These are phyloP conservation scores for Aspergillus sp. DNA, from an alignment of 2,329 filamentous ascomycete genomes.

Conservation along the genomic window DNA sequence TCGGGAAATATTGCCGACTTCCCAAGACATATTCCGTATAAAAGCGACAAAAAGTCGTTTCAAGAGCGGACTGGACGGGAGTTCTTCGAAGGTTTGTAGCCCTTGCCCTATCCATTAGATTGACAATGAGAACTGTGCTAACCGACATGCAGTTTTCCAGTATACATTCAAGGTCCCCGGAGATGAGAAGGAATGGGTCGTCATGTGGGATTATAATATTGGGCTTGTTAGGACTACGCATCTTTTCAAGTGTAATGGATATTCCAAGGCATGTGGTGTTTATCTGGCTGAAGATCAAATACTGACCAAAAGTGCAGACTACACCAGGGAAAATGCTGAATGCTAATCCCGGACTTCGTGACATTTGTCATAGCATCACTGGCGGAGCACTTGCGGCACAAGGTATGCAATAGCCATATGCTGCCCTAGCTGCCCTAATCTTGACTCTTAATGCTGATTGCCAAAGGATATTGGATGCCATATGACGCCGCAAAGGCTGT, in stretches of 20 bases:
- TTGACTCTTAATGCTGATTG: not conserved
- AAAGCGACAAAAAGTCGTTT: slow-evolving; percentile 87
- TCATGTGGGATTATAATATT: slow-evolving; percentile 97
- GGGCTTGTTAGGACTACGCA: slow-evolving; percentile 89
- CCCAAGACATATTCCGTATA: slow-evolving; percentile 79
- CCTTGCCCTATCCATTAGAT: not conserved
- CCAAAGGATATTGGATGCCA: slow-evolving; percentile 89
- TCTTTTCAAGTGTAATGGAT: slow-evolving; percentile 84
- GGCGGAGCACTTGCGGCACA: slow-evolving; percentile 84
- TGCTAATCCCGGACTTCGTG: slow-evolving; percentile 69
- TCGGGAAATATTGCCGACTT: slow-evolving; percentile 52
- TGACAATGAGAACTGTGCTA: not conserved
- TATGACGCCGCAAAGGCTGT: slow-evolving; percentile 77
- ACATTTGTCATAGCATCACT: slow-evolving; percentile 92
- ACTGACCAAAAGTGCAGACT: slow-evolving; percentile 50
- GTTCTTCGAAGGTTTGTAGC: slow-evolving; percentile 67
- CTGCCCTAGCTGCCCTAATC: too few species aligned
- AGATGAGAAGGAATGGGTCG: slow-evolving; percentile 58
- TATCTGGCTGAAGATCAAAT: not conserved
- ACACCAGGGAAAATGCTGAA: slow-evolving; percentile 75
- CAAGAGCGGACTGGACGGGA: slow-evolving; percentile 77
- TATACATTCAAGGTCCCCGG: slow-evolving; percentile 70
- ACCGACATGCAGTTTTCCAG: slow-evolving; percentile 33
- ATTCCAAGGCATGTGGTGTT: slow-evolving; percentile 62
- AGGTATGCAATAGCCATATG: slow-evolving; percentile 47